Base-by-base conservation (phyloP, 2,329 filamentous ascomycete species). In the Dryadomyces quercus-mongolicae region DNA sequence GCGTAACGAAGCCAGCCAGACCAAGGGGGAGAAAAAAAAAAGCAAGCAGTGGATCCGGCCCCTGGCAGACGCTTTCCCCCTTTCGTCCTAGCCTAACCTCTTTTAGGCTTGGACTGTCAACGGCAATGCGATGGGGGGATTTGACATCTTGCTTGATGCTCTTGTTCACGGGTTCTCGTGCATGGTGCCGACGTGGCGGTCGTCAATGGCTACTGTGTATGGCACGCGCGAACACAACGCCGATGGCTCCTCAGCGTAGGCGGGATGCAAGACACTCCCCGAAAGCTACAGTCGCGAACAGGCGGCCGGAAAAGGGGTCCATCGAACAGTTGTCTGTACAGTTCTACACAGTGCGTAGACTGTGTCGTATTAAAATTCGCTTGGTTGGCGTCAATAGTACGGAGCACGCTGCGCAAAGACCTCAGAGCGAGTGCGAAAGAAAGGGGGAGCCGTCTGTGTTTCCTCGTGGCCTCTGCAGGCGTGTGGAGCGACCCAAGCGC, bases 91-190 rank as follows among this genome's bases (percentile, higher is more conserved):
- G 43, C 9, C 8, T 13, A 10, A 16, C 38, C 49, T 20, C 16
- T n/a, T 51, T 51, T 51, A 16, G 22, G 49, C 38, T 16, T 21
- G 31, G 40, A 12, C n/a, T 20, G 15, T 44, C 38, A 51, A 51
- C 49, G 49, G 49, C 16, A 51, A 16, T 51, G 49, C 43, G 49
- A 51, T 51, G 43, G 49, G 49, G 49, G 21, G 36, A 31, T 36
- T 31, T 49, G 47, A 49, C 10, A 13, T n/a, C 10, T 21, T 36
- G 12, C 12, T 15, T 16, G 18, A 22, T 34, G n/a, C 21, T 31
- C 18, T 25, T 13, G 4, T 21, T 43, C 38, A 40, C 36, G 15
- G 15, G 36, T 16, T 40, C 15, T 12, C 36, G 4, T 40, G 36
- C 36, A 40, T 40, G 36, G 10, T 40, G 36, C 36, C 36, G 36